phyloP scores from a whole-genome alignment of 306 rosid species.

The Citrullus colocynthis region DNA sequence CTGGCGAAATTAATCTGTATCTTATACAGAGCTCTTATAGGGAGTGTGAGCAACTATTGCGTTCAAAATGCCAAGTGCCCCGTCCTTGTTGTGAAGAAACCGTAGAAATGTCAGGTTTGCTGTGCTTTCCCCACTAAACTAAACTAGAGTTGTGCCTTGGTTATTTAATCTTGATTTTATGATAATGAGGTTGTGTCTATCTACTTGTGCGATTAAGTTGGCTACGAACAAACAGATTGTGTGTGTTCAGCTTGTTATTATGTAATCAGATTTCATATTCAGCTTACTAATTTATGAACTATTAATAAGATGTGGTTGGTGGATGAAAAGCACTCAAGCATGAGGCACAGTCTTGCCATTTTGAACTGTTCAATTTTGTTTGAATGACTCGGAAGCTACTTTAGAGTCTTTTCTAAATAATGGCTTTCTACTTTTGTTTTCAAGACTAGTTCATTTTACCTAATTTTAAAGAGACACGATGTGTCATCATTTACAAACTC shows the following conservation, averaged over 20 bases:
- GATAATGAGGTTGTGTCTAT: background rate
- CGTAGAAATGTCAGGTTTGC: conserved; percentile 1
- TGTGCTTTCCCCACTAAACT: background rate
- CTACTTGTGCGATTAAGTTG: background rate
- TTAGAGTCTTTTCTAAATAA: background rate
- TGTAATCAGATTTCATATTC: background rate
- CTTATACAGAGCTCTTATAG: conserved; percentile 27
- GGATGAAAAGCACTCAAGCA: background rate
- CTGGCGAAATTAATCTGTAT: background rate
- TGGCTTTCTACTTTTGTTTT: background rate
- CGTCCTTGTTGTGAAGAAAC: conserved; percentile 45
- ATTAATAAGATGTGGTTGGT: background rate
- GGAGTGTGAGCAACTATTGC: conserved; percentile 49
- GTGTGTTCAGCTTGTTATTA: background rate
- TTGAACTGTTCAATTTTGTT: background rate
- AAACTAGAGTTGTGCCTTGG: background rate
- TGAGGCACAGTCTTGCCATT: background rate
- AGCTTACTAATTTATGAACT: background rate
- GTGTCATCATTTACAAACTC: background rate
- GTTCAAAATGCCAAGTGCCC: conserved; percentile 39
- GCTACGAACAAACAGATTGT: background rate
- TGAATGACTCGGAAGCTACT: background rate
- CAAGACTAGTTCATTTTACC: background rate
- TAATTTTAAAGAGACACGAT: background rate
- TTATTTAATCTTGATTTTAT: background rate